phyloP scores from a whole-genome alignment of 208 protist genomes.

The Crithidia bombi region DNA sequence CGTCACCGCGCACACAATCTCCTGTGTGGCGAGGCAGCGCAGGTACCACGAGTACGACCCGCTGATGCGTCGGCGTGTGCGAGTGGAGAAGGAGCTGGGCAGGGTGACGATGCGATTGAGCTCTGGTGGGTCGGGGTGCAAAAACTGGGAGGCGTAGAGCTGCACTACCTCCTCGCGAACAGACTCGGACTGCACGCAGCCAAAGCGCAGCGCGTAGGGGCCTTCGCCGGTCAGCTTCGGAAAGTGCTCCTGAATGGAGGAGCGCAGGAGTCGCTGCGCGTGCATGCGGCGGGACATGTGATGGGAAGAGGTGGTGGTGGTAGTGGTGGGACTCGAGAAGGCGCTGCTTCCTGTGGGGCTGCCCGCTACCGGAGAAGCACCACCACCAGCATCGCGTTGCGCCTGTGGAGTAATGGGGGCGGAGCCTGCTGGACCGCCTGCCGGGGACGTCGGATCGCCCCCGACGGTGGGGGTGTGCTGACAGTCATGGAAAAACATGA shows the following conservation, averaged over 20 bases:
- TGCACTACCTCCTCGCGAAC: slow-evolving; percentile 71
- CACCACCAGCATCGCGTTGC: background rate
- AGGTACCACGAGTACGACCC: slow-evolving; percentile 85
- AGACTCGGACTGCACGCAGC: slow-evolving; percentile 59
- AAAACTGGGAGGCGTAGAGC: slow-evolving; percentile 86
- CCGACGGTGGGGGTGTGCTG: background rate
- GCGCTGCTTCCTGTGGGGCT: slow-evolving; percentile 9
- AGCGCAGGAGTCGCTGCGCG: slow-evolving; percentile 77
- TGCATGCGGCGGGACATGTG: slow-evolving; percentile 50
- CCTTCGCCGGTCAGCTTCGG: slow-evolving; percentile 66
- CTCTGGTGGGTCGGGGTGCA: slow-evolving; percentile 77
- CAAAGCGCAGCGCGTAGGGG: slow-evolving; percentile 73
- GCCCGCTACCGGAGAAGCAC: slow-evolving; percentile 5
- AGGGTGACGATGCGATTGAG: slow-evolving; percentile 71
- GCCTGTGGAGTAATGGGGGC: background rate
- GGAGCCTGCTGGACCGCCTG: background rate
- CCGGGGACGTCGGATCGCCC: background rate
- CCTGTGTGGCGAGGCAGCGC: slow-evolving; percentile 63
- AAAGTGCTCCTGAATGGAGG: slow-evolving; percentile 82
- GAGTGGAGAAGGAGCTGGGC: slow-evolving; percentile 70
- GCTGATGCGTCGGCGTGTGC: slow-evolving; percentile 68
- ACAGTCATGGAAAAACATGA: slow-evolving; percentile 67
- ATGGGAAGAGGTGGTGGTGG: background rate
- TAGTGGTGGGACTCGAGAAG: background rate
- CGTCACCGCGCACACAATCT: slow-evolving; percentile 82